Evolutionary conservation across 2,329 filamentous ascomycete species (phyloP), one percentile per base, ranked within the genome.

Genomic region (Colletotrichum liaoningense): DNA sequence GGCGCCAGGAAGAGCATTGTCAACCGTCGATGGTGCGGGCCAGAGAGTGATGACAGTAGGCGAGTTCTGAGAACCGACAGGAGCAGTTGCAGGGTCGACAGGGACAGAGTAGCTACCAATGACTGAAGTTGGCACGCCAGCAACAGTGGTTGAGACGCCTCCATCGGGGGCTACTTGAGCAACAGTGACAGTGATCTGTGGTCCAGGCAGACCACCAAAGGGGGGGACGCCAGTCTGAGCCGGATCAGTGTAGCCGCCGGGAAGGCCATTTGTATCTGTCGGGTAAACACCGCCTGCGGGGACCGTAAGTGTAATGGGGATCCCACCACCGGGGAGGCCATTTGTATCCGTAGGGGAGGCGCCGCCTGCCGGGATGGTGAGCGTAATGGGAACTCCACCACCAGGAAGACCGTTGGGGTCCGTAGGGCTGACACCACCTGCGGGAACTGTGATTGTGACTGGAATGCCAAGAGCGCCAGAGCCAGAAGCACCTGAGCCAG

Each of bases 21-120:
- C 22, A 14, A 65, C 54, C 30, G 42, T 55, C 7, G 38, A 55
- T 16, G 42, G 2, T 4, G 42, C 24, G 3, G 69, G 69, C 69
- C 69, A 72, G 28, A 73, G 54, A n/a, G 70, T 73, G 4, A 70
- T 54, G 16, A 65, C 67, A 35, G 60, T 60, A 19, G 59, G 59
- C 12, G 59, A 35, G 46, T 33, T 38, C 16, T 46, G 19, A 14
- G 59, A 33, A 4, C 11, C 8, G 2, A 24, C 24, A 6, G 19
- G 33, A 28, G 28, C 22, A 46, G 63, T 57, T 33, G 30, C 62
- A 19, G 62, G 49, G 9, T 26, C 30, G 30, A 63, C 11, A 16
- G 49, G 30, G 35, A 64, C 49, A 55, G 62, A 64, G 30, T 64
- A 64, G 49, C 28, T 42, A n/a, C 62, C 62, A 8, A 49, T 49